Evolutionary conservation across 805 yeast species (phyloP).

Genomic region (Candida golubevii): DNA sequence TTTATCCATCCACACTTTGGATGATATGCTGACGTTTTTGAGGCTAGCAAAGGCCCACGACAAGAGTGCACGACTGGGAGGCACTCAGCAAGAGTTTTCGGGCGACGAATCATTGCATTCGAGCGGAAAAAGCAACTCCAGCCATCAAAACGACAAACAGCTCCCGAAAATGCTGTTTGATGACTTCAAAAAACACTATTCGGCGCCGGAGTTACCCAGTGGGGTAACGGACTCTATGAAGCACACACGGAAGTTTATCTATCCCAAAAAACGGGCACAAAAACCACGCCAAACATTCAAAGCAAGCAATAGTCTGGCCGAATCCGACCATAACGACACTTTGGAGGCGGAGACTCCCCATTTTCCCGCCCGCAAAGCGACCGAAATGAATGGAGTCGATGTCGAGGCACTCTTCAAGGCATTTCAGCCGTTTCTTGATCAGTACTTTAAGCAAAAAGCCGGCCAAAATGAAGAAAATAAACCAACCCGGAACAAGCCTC

Average conservation of each 20-base stretch:
- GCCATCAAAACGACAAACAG: background rate
- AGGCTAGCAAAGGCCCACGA: conserved; percentile 6
- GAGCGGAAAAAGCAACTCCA: background rate
- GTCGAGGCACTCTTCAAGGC: conserved; percentile 10
- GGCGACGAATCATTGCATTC: background rate
- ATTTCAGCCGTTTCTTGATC: conserved; percentile 11
- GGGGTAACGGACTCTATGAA: conserved; percentile 1
- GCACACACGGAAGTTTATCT: background rate
- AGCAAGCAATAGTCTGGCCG: background rate
- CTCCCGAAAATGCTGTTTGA: background rate
- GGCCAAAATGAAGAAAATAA: too few relatives aligned
- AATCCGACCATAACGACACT: background rate
- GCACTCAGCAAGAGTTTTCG: background rate
- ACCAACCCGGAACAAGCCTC: background rate
- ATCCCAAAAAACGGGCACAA: background rate
- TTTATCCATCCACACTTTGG: conserved; percentile 3
- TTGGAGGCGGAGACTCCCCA: background rate
- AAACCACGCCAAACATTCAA: background rate
- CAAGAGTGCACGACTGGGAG: conserved; percentile 1
- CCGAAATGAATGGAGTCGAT: background rate
- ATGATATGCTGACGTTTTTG: conserved; percentile 5
- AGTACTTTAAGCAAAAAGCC: conserved; percentile 2
- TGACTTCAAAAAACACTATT: background rate
- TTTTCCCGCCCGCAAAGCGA: background rate
- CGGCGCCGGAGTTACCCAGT: background rate